A percentile compares a stretch with the other conserved stretches of the same genome.
phyloP scores from a whole-genome alignment of 2,329 filamentous ascomycete species.

The Amphichorda felina region DNA sequence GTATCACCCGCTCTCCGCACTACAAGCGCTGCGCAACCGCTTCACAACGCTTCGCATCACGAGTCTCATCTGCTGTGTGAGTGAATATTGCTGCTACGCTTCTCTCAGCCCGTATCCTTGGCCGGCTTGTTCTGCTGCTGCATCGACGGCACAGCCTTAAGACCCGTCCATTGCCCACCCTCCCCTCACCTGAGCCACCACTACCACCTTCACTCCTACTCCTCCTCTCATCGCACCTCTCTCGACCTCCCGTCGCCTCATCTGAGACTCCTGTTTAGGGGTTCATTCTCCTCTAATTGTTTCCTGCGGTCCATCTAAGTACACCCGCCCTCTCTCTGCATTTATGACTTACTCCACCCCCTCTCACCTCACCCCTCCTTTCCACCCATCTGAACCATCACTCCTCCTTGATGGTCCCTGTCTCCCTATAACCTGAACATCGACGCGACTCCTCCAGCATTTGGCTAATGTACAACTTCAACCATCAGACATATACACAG shows the following conservation, averaged over 20 bases:
- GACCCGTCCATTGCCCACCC: neutral
- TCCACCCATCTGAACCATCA: too few relatives aligned
- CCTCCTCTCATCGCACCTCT: neutral
- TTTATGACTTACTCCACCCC: too few relatives aligned
- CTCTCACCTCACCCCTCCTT: too few relatives aligned
- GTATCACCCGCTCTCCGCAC: neutral
- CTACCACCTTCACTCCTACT: neutral
- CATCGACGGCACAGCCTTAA: too few relatives aligned
- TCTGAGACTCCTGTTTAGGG: neutral
- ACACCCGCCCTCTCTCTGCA: too few relatives aligned
- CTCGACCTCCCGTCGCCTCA: neutral
- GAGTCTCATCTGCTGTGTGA: neutral
- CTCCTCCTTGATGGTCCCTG: too few relatives aligned
- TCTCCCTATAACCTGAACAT: too few relatives aligned
- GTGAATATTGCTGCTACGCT: too few relatives aligned
- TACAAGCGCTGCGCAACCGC: neutral
- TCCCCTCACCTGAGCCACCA: neutral
- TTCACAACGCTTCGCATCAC: neutral
- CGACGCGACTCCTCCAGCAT: too few relatives aligned
- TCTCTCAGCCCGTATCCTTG: too few relatives aligned
- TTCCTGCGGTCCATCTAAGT: too few relatives aligned
- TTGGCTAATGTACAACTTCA: neutral
- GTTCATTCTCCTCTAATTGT: neutral
- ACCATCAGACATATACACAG: neutral
- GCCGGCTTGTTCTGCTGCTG: too few relatives aligned